Evolutionary conservation across 139 green algal genomes (phyloP).

Genomic region (Picochlorum sp.): DNA sequence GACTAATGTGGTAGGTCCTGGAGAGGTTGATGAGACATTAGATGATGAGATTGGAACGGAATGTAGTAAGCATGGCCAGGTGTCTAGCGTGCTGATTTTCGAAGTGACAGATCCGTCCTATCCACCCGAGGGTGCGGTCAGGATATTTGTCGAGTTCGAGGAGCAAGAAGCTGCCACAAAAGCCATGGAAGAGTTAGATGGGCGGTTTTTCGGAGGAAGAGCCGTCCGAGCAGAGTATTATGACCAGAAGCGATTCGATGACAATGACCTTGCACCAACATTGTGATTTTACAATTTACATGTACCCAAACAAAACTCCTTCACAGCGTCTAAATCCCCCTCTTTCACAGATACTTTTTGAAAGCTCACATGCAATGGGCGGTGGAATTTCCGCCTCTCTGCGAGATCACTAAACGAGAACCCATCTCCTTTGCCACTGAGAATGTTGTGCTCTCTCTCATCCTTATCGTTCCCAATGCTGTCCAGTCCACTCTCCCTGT

Average conservation of each 20-base stretch:
- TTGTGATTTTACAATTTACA: no score
- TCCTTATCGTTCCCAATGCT: not conserved
- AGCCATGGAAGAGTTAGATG: conserved; percentile 62
- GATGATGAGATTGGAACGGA: conserved; percentile 88
- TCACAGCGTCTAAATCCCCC: not conserved
- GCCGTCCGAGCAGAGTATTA: conserved; percentile 75
- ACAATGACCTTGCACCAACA: conserved; percentile 58
- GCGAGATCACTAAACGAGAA: conserved; percentile 1
- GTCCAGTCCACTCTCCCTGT: not conserved
- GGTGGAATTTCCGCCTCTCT: conserved; percentile 3
- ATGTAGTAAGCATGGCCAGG: conserved; percentile 80
- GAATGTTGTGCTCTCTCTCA: not conserved
- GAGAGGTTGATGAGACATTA: conserved; percentile 83
- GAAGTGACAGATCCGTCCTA: conserved; percentile 69
- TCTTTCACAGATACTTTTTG: not conserved
- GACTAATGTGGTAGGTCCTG: conserved; percentile 72
- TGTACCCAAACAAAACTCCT: not conserved
- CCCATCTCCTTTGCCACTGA: not conserved
- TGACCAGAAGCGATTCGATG: conserved; percentile 65
- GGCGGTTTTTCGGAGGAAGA: conserved; percentile 77
- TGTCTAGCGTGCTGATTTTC: conserved; percentile 79
- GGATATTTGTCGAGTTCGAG: conserved; percentile 87
- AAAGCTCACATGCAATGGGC: not conserved
- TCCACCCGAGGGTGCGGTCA: conserved; percentile 60
- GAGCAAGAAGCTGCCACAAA: not conserved